Evolutionary conservation across 208 protist genomes (phyloP), one percentile per base, ranked within the genome.

Genomic region (Leishmania gerbilli): DNA sequence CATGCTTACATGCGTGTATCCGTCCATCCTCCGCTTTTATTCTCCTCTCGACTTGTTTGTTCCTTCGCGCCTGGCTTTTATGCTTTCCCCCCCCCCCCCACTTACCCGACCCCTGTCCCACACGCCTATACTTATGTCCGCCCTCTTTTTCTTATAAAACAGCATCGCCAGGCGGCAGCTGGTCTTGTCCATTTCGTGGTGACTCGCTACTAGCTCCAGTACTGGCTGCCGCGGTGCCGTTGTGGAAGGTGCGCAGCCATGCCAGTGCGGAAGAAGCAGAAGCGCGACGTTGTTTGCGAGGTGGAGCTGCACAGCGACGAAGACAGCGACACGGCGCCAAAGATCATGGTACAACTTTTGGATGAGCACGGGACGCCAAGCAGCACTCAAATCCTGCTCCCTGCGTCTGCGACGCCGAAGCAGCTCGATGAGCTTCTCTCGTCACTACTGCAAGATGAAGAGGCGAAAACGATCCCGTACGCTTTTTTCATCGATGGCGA

Each of bases 401-500:
- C 98, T 42, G 89, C 97, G 40, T 89, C 91, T 45, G 93, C 97
- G 9, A 96, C 96, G 42, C 90, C 95, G 11, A 87, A 92, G 67
- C 95, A 99, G 77, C 85, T 99, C 27, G 96, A 98, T 80, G 92
- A 95, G 74, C 83, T 99, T 15, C 87, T 99, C 21, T 89, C 87
- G 42, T 90, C 89, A 34, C 85, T 98, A 69, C 74, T 98, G 60
- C 87, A 93, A 67, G 84, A 92, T 47, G 88, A 95, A 49, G 84
- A 83, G 6, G 89, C 93, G 71, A 85, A 93, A 69, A 79, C 78
- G 21, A 91, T 98, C 45, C 98, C 98, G 42, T 99, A 99, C 84
- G 92, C 97, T 17, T 99, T 99, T 85, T 99, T 97, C 81, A 95
- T 99, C 27, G 90, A 94, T 42, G 97, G 97, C 24, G 91, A 98